phyloP scores from a whole-genome alignment of 768 basidiomycete genomes.

The Tylopilus balloui region DNA sequence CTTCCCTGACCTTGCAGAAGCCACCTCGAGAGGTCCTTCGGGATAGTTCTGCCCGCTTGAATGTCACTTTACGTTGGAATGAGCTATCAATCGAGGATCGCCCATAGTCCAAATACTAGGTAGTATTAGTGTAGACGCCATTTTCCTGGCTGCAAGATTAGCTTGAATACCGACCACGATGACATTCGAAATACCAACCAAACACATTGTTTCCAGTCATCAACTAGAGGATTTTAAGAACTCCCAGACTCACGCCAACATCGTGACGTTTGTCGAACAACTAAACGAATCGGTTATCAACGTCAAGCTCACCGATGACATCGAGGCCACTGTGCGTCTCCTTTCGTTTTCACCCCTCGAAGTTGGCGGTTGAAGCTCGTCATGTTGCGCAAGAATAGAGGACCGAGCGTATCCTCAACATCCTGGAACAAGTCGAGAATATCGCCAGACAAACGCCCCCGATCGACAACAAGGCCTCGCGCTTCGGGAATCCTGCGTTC shows the following conservation, averaged over 20 bases:
- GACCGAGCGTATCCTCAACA: slow-evolving; percentile 51
- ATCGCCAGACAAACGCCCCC: slow-evolving; percentile 73
- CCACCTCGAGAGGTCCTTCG: too few species aligned
- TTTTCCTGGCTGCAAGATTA: too few species aligned
- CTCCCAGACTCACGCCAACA: slow-evolving; percentile 62
- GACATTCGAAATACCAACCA: slow-evolving; percentile 52
- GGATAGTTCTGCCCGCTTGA: too few species aligned
- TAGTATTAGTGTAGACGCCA: background rate
- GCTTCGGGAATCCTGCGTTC: slow-evolving; percentile 98
- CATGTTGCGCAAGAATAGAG: slow-evolving; percentile 42
- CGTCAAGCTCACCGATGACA: slow-evolving; percentile 67
- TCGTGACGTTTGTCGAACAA: slow-evolving; percentile 66
- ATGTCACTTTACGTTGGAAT: too few species aligned
- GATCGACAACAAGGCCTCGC: slow-evolving; percentile 82
- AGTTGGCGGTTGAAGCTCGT: background rate
- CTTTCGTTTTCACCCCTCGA: background rate
- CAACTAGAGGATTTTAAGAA: slow-evolving; percentile 81
- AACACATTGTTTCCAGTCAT: slow-evolving; percentile 68
- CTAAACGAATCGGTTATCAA: slow-evolving; percentile 76
- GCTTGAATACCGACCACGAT: slow-evolving; percentile 19
- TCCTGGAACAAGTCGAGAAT: slow-evolving; percentile 64
- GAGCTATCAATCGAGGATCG: too few species aligned
- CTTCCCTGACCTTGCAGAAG: too few species aligned
- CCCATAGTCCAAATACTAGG: too few species aligned
- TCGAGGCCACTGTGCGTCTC: slow-evolving; percentile 55